phyloP scores from a whole-genome alignment of 2,329 filamentous ascomycete genomes.

The Penicillium sp. region DNA sequence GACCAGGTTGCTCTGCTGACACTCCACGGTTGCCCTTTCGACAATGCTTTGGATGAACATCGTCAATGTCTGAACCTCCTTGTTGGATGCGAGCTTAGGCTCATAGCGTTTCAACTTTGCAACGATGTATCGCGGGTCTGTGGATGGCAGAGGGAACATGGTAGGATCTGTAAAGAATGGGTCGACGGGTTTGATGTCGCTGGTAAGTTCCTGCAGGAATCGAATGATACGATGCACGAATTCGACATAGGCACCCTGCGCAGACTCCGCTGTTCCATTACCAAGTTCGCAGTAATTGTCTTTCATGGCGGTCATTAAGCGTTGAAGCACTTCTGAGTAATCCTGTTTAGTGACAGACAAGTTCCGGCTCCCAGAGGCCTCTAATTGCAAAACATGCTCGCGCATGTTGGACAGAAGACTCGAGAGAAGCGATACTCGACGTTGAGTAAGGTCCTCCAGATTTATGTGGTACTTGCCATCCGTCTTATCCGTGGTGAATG shows the following conservation, averaged over 20 bases:
- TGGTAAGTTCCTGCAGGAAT: constrained; percentile 61
- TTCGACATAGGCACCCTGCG: constrained; percentile 57
- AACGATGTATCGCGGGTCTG: constrained; percentile 63
- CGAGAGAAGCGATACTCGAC: constrained; percentile 58
- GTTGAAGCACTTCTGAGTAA: constrained; percentile 54
- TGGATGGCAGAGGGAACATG: constrained; percentile 60
- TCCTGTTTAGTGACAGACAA: constrained; percentile 40
- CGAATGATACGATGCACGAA: constrained; percentile 63
- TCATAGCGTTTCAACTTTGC: constrained; percentile 61
- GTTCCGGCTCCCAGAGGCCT: constrained; percentile 32
- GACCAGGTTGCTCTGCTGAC: constrained; percentile 58
- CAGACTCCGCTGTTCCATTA: constrained; percentile 26
- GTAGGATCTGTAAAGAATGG: constrained; percentile 62
- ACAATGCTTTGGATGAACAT: constrained; percentile 61
- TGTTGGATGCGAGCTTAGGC: constrained; percentile 51
- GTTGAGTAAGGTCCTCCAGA: constrained; percentile 53
- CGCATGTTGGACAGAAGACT: constrained; percentile 62
- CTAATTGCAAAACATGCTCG: constrained; percentile 44
- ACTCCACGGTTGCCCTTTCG: constrained; percentile 59
- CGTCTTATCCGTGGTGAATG: constrained; percentile 49
- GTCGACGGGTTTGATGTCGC: constrained; percentile 56
- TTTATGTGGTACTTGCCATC: constrained; percentile 49
- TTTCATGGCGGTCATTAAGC: constrained; percentile 63
- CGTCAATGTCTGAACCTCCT: constrained; percentile 55
- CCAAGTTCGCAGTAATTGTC: constrained; percentile 59